Percentiles rank a stretch among this genome's conserved stretches.
These are phyloP conservation scores for Suillus alpinus DNA, from an alignment of 768 basidiomycete species.

Conservation along the genomic window DNA sequence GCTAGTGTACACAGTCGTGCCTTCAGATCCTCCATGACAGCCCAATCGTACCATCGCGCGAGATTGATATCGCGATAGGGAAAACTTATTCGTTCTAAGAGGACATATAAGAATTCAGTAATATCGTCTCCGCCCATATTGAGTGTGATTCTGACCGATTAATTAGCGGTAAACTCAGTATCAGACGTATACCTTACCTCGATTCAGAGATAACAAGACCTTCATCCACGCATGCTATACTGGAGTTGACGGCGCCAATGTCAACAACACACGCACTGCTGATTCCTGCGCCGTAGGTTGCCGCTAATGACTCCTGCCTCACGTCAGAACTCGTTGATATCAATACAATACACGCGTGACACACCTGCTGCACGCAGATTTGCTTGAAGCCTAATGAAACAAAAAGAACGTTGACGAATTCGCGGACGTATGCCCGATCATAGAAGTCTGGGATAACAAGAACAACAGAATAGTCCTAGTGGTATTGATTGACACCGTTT, in stretches of 20 bases:
- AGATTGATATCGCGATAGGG: slow-evolving; percentile 87
- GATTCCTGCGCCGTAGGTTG: slow-evolving; percentile 93
- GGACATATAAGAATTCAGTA: slow-evolving; percentile 80
- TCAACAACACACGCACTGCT: slow-evolving; percentile 95
- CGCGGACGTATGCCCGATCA: slow-evolving; percentile 79
- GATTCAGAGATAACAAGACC: slow-evolving; percentile 86
- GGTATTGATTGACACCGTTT: background rate
- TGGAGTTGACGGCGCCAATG: slow-evolving; percentile 82
- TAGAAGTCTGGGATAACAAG: slow-evolving; percentile 92
- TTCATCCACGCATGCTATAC: slow-evolving; percentile 92
- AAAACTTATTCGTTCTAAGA: slow-evolving; percentile 78
- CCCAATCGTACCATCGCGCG: slow-evolving; percentile 79
- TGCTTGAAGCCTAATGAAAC: slow-evolving; percentile 89
- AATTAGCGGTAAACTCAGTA: slow-evolving; percentile 5
- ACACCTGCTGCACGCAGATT: slow-evolving; percentile 85
- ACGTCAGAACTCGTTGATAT: background rate
- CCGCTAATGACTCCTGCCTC: slow-evolving; percentile 81
- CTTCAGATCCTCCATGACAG: slow-evolving; percentile 90
- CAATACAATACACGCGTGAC: background rate
- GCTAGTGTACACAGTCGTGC: slow-evolving; percentile 77
- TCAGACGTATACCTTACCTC: slow-evolving; percentile 48
- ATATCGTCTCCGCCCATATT: slow-evolving; percentile 95
- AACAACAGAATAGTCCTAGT: slow-evolving; percentile 81
- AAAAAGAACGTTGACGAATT: slow-evolving; percentile 70
- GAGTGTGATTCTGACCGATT: slow-evolving; percentile 58